Conservation (phyloP, 176 grass and related monocot genomes). For the Ampelocalamus luodianensis region DNA sequence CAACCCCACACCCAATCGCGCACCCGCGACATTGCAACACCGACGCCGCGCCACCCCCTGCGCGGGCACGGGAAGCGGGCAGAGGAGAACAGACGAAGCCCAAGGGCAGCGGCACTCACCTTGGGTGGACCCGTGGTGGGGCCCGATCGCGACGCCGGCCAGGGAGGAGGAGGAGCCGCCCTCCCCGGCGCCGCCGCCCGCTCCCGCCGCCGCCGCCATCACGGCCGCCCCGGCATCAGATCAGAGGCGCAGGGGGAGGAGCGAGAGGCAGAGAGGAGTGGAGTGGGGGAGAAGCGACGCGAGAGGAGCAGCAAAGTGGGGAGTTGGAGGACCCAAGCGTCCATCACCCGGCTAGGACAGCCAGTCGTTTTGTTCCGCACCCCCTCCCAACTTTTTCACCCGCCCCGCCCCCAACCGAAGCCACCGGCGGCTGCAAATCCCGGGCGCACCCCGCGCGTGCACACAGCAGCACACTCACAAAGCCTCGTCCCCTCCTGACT, state of each 20-base stretch:
- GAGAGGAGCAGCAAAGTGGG: constrained; percentile 19
- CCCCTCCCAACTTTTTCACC: constrained; percentile 42
- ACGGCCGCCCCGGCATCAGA: constrained; percentile 38
- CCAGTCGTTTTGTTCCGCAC: constrained; percentile 59
- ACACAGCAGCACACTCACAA: neutral
- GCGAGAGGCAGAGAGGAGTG: neutral
- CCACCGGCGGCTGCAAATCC: neutral
- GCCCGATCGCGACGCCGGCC: constrained; percentile 28
- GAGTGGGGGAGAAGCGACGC: neutral
- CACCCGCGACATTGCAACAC: constrained; percentile 20
- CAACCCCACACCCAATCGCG: neutral
- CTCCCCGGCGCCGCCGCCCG: neutral
- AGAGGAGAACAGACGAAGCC: neutral
- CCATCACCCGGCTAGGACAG: constrained; percentile 54
- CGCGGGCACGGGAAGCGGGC: neutral
- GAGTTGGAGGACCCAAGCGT: constrained; percentile 67
- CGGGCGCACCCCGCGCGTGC: neutral
- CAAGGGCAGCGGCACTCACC: constrained; percentile 15
- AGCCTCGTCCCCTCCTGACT: too few species aligned
- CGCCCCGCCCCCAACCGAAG: constrained; percentile 28
- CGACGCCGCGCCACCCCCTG: neutral
- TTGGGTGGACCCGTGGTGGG: constrained; percentile 38
- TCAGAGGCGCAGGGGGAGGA: constrained; percentile 15
- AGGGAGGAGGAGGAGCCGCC: constrained; percentile 10
- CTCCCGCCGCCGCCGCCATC: constrained; percentile 32